phyloP scores from a whole-genome alignment of 1,284 basidiomycete genomes.

The Cutaneotrichosporon mucoides region DNA sequence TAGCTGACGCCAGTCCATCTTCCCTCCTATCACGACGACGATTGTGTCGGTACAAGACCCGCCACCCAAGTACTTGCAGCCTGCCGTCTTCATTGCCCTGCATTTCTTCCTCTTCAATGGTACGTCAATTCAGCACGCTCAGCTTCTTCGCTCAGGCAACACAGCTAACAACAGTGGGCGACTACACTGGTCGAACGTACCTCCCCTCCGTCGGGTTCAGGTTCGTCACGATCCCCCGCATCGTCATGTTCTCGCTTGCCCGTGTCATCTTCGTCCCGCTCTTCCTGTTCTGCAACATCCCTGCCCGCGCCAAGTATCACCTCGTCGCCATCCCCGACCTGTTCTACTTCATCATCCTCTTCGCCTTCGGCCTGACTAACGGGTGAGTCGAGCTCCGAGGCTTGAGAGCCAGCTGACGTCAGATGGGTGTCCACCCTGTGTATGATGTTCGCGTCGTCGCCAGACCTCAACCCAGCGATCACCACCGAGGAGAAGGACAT shows the following conservation, averaged over 20 bases:
- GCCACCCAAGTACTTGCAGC: constrained; percentile 35
- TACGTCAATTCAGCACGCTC: constrained; percentile 33
- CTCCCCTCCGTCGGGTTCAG: constrained; percentile 60
- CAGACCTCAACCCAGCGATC: constrained; percentile 43
- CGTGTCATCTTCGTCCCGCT: constrained; percentile 74
- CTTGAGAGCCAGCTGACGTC: constrained; percentile 17
- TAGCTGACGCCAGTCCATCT: constrained; percentile 61
- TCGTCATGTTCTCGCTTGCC: constrained; percentile 56
- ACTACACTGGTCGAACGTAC: constrained; percentile 67
- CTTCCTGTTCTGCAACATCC: constrained; percentile 72
- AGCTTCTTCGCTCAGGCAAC: too few species aligned
- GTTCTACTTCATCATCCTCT: constrained; percentile 67
- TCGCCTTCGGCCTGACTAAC: constrained; percentile 69
- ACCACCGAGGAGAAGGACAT: constrained; percentile 67
- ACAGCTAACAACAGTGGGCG: constrained; percentile 57
- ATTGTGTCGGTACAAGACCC: constrained; percentile 61
- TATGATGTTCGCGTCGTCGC: constrained; percentile 48
- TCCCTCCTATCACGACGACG: constrained; percentile 75
- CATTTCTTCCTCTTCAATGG: constrained; percentile 51
- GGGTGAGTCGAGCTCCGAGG: constrained; percentile 54
- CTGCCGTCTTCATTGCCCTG: constrained; percentile 46
- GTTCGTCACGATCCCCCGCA: neutral
- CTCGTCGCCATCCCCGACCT: constrained; percentile 66
- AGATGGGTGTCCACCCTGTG: constrained; percentile 40
- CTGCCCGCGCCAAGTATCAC: constrained; percentile 17